These are phyloP conservation scores for Amphirosellinia nigrospora DNA, from an alignment of 495 filamentous ascomycete genomes.

Conservation along the genomic window DNA sequence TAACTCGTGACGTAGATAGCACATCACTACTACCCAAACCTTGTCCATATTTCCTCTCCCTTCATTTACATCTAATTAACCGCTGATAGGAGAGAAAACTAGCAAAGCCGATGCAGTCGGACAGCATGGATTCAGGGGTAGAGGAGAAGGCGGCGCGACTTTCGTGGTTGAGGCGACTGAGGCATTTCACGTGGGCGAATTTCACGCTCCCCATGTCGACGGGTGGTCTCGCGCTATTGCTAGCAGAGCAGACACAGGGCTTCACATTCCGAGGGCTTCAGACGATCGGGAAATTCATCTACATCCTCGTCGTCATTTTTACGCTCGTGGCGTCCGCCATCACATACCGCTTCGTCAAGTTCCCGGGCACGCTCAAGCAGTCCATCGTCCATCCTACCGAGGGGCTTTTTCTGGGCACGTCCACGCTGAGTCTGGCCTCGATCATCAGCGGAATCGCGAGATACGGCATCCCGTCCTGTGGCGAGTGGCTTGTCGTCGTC, in stretches of 20 bases:
- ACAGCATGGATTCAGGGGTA: neutral
- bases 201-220: conserved; percentile 71
- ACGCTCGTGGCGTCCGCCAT: conserved; percentile 57
- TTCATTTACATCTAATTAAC: neutral
- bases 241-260: conserved; percentile 62
- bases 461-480: conserved; percentile 60
- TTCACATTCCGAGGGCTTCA: conserved; percentile 59
- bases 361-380: conserved; percentile 54
- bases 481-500: conserved; percentile 47
- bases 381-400: conserved; percentile 68
- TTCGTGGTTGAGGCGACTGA: conserved; percentile 47
- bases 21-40: neutral
- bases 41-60: neutral
- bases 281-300: conserved; percentile 65
- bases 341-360: conserved; percentile 61
- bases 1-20: neutral
- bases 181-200: conserved; percentile 78
- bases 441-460: conserved; percentile 64
- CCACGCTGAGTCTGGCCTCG: conserved; percentile 68
- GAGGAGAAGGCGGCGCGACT: neutral
- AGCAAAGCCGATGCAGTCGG: neutral
- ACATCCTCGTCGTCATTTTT: conserved; percentile 67
- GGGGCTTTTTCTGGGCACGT: conserved; percentile 71
- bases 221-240: conserved; percentile 66
- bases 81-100: neutral